Evolutionary conservation across 2,329 filamentous ascomycete species (phyloP), one percentile per base, ranked within the genome.

Genomic region (Nemania sp.): DNA sequence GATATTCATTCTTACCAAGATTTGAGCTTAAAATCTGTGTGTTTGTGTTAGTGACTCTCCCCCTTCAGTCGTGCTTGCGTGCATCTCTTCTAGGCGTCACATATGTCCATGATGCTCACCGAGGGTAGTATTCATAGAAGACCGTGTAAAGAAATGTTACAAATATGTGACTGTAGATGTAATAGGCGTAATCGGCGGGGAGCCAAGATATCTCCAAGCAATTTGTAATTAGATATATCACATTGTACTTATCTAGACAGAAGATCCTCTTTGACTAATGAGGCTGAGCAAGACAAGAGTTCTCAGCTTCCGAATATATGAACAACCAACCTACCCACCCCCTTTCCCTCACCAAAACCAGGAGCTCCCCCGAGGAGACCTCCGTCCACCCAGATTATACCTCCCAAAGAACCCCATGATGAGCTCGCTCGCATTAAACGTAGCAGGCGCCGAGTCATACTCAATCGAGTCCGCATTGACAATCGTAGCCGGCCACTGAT

Each of bases 351-450:
- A 15, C 38, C 38, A 41, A 41, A 41, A 15, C 11, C 13, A 13
- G 15, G 11, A 41, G 38, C 15, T 15, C 11, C 38, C 8, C 3
- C 27, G 5, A 8, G 3, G 38, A 3, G 5, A 15, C 20, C 5
- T 13, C 8, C 3, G 11, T 43, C 54, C 45, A 13, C 35, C 5
- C 18, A 67, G n/a, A 5, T 38, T 63, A 45, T 65, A 72, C 24
- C 41, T 61, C 2, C 64, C 41, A 51, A 76, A 77, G 64, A 74
- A 77, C 5, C 73, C 71, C 73, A 77, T 74, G 27, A 76, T 77
- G 6, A 62, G 29, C 38, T 67, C 54, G 56, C 72, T 76, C 10
- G 74, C 73, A 52, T 77, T 74, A 22, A 77, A 77, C 2, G 70
- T 71, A 18, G 75, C 75, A 8, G 72, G 66, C 15, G 47, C 38